A percentile compares a stretch with the other conserved stretches of the same genome.
phyloP scores from a whole-genome alignment of 2,329 filamentous ascomycete species.

The Sarocladiaceae sp. region DNA sequence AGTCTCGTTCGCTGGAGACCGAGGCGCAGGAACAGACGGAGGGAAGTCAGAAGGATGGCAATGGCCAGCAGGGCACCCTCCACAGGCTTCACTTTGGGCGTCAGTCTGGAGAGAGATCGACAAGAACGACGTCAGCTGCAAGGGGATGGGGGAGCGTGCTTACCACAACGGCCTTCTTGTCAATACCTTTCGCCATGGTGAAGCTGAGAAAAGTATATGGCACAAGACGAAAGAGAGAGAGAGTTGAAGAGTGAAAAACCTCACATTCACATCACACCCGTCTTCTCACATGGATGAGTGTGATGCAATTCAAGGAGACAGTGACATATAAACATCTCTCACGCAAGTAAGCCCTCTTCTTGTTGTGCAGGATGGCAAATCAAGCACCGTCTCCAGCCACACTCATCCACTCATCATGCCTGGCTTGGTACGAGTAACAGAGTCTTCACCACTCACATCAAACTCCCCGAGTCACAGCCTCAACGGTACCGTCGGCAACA shows the following conservation, averaged over 20 bases:
- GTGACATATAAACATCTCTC: too few relatives aligned
- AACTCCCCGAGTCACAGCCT: too few relatives aligned
- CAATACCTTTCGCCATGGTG: conserved; percentile 4
- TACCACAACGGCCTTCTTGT: conserved; percentile 9
- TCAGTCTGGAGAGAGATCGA: conserved; percentile 6
- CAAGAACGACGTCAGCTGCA: neutral
- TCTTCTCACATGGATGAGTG: too few relatives aligned
- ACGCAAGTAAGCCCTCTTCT: too few relatives aligned
- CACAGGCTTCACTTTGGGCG: conserved; percentile 17
- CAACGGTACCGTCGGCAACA: too few relatives aligned
- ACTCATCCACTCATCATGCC: too few relatives aligned
- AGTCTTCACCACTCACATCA: too few relatives aligned
- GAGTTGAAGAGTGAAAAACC: neutral
- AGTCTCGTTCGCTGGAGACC: conserved; percentile 18
- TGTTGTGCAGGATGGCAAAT: too few relatives aligned
- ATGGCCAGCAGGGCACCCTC: conserved; percentile 20
- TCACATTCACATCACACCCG: neutral
- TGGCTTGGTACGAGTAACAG: too few relatives aligned
- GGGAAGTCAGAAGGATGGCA: conserved; percentile 16
- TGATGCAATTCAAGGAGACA: too few relatives aligned
- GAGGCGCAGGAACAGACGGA: conserved; percentile 19
- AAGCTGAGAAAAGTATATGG: neutral
- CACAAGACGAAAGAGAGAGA: neutral
- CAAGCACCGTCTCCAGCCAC: too few relatives aligned
- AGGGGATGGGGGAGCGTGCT: neutral